Evolutionary conservation across 768 basidiomycete species (phyloP).

Genomic region (Cubamyces sp.): DNA sequence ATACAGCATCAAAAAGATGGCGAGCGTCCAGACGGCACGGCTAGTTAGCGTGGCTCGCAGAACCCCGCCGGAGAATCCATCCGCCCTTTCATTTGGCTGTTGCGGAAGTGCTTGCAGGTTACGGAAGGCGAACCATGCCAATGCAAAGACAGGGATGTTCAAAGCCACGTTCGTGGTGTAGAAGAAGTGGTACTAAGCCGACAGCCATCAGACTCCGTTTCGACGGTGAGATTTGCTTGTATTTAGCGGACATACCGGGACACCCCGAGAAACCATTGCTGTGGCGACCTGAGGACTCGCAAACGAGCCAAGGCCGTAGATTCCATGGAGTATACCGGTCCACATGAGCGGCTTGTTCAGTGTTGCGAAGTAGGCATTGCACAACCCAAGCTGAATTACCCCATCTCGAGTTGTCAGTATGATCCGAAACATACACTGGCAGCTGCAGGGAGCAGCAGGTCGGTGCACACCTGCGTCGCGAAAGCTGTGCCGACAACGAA

Average conservation of each 20-base stretch:
- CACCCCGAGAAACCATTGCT: constrained; percentile 29
- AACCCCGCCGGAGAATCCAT: not conserved
- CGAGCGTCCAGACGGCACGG: constrained; percentile 33
- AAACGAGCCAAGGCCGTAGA: constrained; percentile 33
- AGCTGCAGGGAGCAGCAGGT: not conserved
- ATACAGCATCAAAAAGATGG: constrained; percentile 35
- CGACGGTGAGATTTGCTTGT: no score
- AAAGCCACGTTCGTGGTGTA: constrained; percentile 33
- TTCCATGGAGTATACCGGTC: constrained; percentile 33
- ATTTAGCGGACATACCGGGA: constrained; percentile 27
- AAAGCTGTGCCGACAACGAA: constrained; percentile 34
- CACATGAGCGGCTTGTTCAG: constrained; percentile 32
- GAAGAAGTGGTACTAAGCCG: constrained; percentile 30
- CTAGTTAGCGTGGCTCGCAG: constrained; percentile 28
- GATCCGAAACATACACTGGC: no score
- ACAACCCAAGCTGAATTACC: constrained; percentile 27
- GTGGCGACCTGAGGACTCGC: constrained; percentile 32
- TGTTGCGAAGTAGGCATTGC: constrained; percentile 33
- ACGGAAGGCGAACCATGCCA: constrained; percentile 32
- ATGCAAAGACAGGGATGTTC: constrained; percentile 29
- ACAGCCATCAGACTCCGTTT: no score
- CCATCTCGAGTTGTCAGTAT: no score
- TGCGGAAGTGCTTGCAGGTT: constrained; percentile 28
- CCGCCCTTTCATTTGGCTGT: constrained; percentile 17
- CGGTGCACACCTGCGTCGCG: constrained; percentile 29